phyloP scores from a whole-genome alignment of 1,284 basidiomycete species.

The Inonotus hispidus region DNA sequence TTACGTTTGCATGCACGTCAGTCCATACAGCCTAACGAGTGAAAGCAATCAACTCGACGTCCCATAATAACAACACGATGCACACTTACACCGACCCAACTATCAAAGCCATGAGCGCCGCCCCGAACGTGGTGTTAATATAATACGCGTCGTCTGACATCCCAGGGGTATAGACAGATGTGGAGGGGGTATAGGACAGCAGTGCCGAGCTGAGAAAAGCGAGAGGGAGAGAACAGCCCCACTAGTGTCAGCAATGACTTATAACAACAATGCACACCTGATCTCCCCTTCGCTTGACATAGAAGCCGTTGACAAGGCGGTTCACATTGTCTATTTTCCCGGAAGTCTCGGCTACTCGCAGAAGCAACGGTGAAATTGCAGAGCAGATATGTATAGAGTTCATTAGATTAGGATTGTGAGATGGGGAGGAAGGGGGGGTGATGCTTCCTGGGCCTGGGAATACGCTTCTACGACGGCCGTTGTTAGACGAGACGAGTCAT shows the following conservation, averaged over 20 bases:
- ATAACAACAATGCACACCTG: not conserved
- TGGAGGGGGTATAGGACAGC: not conserved
- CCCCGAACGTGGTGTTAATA: slow-evolving; percentile 26
- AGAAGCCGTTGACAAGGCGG: no score
- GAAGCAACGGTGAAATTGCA: no score
- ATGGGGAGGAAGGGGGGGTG: no score
- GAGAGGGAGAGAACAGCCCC: not conserved
- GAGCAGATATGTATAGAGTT: no score
- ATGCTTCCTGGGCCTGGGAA: not conserved
- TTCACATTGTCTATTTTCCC: no score
- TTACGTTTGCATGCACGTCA: slow-evolving; percentile 28
- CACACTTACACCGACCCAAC: slow-evolving; percentile 25
- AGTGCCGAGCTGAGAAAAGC: not conserved
- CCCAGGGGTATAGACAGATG: not conserved
- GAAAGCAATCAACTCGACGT: not conserved
- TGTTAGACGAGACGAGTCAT: not conserved
- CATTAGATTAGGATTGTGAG: no score
- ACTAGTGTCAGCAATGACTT: not conserved
- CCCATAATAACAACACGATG: not conserved
- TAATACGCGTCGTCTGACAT: not conserved
- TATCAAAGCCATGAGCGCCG: slow-evolving; percentile 26
- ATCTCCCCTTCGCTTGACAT: not conserved
- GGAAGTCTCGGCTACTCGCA: no score
- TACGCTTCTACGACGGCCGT: not conserved
- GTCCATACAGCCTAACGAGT: slow-evolving; percentile 25